Evolutionary conservation across 2,329 filamentous ascomycete genomes (phyloP).

Genomic region (Nemania diffusa): DNA sequence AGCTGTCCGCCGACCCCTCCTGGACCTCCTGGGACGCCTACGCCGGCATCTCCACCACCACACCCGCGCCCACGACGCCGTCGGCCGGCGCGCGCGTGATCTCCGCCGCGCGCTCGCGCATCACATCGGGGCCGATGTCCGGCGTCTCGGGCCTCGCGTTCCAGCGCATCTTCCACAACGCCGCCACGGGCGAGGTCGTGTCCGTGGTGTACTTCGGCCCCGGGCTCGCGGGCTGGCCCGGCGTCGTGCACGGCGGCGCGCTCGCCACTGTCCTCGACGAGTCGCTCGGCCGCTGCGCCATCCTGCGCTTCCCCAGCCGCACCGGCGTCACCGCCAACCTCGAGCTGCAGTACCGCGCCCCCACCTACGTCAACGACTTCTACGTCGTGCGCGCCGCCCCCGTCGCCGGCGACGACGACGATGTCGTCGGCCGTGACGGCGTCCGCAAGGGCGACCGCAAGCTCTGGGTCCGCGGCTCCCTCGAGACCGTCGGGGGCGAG

Average conservation of each 20-base stretch:
- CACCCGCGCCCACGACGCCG: not conserved
- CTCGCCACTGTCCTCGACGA: constrained; percentile 77
- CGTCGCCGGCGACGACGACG: constrained; percentile 46
- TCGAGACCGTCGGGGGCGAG: constrained; percentile 66
- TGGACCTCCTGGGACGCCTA: constrained; percentile 58
- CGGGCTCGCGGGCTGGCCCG: constrained; percentile 75
- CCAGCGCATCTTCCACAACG: constrained; percentile 73
- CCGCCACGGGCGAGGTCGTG: constrained; percentile 65
- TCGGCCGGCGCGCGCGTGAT: not conserved
- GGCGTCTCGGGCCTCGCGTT: constrained; percentile 58
- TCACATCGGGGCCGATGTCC: constrained; percentile 57
- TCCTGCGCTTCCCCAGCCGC: constrained; percentile 57
- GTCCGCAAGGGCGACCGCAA: constrained; percentile 57
- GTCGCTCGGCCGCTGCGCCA: constrained; percentile 71
- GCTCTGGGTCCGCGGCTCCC: constrained; percentile 62
- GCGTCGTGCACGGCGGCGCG: constrained; percentile 75
- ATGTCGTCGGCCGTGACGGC: constrained; percentile 39
- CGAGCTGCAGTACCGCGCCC: constrained; percentile 70
- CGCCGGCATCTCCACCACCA: constrained; percentile 32
- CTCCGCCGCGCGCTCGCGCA: constrained; percentile 32
- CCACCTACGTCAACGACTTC: constrained; percentile 68
- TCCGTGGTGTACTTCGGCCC: constrained; percentile 75
- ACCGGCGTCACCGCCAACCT: constrained; percentile 68
- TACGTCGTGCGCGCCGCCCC: constrained; percentile 69
- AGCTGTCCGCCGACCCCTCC: constrained; percentile 56